phyloP scores from a whole-genome alignment of 2,329 filamentous ascomycete species.

The Ophiocordyceps camponoti-leonardi region DNA sequence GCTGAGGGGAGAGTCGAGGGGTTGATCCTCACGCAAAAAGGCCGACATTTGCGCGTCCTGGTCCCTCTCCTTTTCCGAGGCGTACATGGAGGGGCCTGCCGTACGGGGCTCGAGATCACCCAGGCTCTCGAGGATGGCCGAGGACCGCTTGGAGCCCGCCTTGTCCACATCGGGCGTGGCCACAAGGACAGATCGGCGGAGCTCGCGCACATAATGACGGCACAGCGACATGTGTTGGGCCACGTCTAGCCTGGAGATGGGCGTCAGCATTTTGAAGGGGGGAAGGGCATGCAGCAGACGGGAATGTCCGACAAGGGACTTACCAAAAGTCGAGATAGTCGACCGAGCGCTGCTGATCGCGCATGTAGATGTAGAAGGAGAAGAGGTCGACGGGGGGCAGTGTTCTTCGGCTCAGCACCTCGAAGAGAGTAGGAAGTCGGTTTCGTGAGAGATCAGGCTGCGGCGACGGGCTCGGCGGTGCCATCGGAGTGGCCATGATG shows the following conservation, averaged over 20 bases:
- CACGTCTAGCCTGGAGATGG: constrained; percentile 70
- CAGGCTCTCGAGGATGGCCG: constrained; percentile 55
- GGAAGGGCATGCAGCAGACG: background rate
- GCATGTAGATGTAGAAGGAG: constrained; percentile 99
- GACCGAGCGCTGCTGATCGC: constrained; percentile 92
- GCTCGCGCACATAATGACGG: constrained; percentile 89
- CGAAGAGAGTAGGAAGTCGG: constrained; percentile 82
- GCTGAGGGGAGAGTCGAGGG: constrained; percentile 36
- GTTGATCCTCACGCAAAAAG: constrained; percentile 57
- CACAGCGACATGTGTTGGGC: constrained; percentile 97
- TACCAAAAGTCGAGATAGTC: constrained; percentile 98
- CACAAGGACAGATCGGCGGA: constrained; percentile 81
- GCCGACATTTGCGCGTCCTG: constrained; percentile 84
- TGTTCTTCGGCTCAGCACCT: constrained; percentile 88
- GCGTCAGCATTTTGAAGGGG: background rate
- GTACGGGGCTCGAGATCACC: constrained; percentile 47
- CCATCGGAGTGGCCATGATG: constrained; percentile 8
- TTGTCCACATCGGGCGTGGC: constrained; percentile 84
- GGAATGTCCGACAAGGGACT: constrained; percentile 9
- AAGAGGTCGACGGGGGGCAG: constrained; percentile 90
- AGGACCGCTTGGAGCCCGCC: constrained; percentile 67
- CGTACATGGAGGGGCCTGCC: constrained; percentile 43
- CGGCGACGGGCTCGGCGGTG: constrained; percentile 28
- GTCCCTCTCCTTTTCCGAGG: constrained; percentile 54
- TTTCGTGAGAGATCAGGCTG: constrained; percentile 51